Evolutionary conservation across 352 stramenopile species (phyloP).

Genomic region (Globisporangium mamillatum): DNA sequence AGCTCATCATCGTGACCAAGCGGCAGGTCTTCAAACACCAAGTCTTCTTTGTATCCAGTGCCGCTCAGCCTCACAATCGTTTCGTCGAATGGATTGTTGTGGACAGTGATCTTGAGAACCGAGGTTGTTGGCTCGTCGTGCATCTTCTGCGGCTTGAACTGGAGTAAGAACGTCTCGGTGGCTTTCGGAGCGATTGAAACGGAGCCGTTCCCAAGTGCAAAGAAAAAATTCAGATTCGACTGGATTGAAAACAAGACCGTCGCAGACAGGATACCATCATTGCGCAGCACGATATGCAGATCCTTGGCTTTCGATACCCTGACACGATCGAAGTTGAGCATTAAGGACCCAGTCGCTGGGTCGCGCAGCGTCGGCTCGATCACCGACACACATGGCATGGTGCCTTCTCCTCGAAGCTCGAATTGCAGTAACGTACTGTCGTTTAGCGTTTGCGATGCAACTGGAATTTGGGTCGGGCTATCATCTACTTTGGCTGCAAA

Average conservation of each 20-base stretch:
- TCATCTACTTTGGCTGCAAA: constrained; percentile 89
- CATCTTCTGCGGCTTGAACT: constrained; percentile 81
- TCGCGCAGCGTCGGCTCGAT: constrained; percentile 76
- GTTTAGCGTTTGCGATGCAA: neutral
- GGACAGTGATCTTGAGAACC: constrained; percentile 80
- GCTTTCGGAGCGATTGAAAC: constrained; percentile 66
- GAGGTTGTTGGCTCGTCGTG: constrained; percentile 58
- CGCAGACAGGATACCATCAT: constrained; percentile 90
- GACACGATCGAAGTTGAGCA: constrained; percentile 83
- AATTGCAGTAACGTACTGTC: constrained; percentile 69
- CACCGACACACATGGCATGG: constrained; percentile 90
- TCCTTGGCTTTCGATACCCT: constrained; percentile 71
- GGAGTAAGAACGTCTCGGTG: constrained; percentile 56
- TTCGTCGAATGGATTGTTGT: constrained; percentile 91
- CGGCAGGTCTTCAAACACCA: constrained; percentile 88
- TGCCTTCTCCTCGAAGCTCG: constrained; percentile 89
- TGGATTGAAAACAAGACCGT: constrained; percentile 90
- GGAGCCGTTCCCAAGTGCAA: constrained; percentile 71
- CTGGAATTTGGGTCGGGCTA: constrained; percentile 30
- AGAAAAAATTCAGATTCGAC: constrained; percentile 71
- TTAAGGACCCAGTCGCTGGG: constrained; percentile 40
- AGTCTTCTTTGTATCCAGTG: constrained; percentile 76
- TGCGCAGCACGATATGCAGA: constrained; percentile 71
- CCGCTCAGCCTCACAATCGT: constrained; percentile 71
- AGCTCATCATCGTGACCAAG: constrained; percentile 71